These are phyloP conservation scores for Glycyrrhiza uralensis DNA, from an alignment of 306 rosid species.

Conservation along the genomic window DNA sequence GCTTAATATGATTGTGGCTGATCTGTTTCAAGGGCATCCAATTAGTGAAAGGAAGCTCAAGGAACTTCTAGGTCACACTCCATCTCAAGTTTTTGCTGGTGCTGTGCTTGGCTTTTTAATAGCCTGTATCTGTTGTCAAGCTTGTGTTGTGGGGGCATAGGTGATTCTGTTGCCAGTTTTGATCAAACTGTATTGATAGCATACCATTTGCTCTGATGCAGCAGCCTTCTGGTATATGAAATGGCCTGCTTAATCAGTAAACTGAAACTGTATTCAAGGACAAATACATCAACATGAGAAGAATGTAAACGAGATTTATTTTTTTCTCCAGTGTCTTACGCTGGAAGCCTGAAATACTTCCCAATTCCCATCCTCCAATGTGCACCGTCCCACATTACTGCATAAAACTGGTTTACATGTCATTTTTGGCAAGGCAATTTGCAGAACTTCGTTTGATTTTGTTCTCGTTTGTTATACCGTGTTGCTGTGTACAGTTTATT, in stretches of 20 bases:
- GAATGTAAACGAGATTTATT: constrained; percentile 7
- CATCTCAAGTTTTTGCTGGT: constrained; percentile 84
- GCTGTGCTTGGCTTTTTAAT: constrained; percentile 74
- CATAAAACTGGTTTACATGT: background rate
- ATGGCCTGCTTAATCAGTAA: background rate
- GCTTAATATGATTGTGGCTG: constrained; percentile 81
- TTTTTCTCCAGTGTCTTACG: background rate
- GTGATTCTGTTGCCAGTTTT: constrained; percentile 19
- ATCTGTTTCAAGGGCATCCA: constrained; percentile 87
- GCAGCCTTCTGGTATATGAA: background rate
- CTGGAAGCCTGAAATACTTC: too few species aligned
- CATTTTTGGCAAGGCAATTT: too few species aligned
- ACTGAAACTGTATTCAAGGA: background rate
- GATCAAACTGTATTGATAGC: constrained; percentile 9
- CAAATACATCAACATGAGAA: background rate
- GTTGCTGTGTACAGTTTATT: too few species aligned
- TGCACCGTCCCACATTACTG: too few species aligned
- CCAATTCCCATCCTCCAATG: too few species aligned
- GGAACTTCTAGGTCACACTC: constrained; percentile 91
- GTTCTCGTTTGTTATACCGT: too few species aligned
- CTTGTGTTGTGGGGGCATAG: constrained; percentile 39
- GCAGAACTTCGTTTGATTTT: too few species aligned
- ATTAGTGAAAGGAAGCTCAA: constrained; percentile 85
- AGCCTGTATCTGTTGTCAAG: constrained; percentile 71
- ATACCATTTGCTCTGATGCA: constrained; percentile 4